phyloP scores from a whole-genome alignment of 106 monocot genomes.

The Triglochin maritima region DNA sequence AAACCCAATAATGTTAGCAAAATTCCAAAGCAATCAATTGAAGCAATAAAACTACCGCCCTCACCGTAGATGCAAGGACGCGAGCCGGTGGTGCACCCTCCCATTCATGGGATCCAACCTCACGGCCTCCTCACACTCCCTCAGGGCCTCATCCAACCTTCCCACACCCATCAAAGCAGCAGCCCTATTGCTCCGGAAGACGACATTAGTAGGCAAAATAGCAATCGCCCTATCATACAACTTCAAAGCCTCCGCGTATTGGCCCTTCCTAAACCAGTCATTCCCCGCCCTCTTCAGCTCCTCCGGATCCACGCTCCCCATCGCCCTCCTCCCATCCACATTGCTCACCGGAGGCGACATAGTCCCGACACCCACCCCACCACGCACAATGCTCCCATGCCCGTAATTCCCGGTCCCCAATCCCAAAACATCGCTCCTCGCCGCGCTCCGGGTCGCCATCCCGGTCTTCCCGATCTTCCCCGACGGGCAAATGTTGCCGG shows the following conservation, averaged over 20 bases:
- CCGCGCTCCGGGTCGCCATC: constrained; percentile 12
- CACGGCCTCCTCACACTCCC: constrained; percentile 60
- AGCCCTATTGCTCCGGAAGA: constrained; percentile 58
- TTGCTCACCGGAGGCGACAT: constrained; percentile 16
- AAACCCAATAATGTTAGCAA: background rate
- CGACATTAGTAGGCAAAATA: constrained; percentile 42
- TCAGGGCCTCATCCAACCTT: constrained; percentile 48
- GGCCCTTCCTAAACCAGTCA: constrained; percentile 50
- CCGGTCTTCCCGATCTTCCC: constrained; percentile 39
- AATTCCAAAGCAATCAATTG: background rate
- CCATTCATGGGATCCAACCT: constrained; percentile 47
- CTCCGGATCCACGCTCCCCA: constrained; percentile 42
- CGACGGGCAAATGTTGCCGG: constrained; percentile 66
- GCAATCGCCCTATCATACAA: constrained; percentile 54
- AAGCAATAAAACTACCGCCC: background rate
- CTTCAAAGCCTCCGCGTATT: constrained; percentile 47
- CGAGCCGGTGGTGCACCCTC: constrained; percentile 55
- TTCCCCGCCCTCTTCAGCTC: constrained; percentile 61
- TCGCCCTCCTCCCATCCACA: constrained; percentile 24
- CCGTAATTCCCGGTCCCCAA: constrained; percentile 62
- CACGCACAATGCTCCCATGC: constrained; percentile 55
- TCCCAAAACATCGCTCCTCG: constrained; percentile 47
- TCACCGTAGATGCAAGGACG: constrained; percentile 46
- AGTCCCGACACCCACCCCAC: constrained; percentile 10
- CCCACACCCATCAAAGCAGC: constrained; percentile 47